These are phyloP conservation scores for Solanum paucissectum DNA, from an alignment of 257 asterid species.

Conservation along the genomic window DNA sequence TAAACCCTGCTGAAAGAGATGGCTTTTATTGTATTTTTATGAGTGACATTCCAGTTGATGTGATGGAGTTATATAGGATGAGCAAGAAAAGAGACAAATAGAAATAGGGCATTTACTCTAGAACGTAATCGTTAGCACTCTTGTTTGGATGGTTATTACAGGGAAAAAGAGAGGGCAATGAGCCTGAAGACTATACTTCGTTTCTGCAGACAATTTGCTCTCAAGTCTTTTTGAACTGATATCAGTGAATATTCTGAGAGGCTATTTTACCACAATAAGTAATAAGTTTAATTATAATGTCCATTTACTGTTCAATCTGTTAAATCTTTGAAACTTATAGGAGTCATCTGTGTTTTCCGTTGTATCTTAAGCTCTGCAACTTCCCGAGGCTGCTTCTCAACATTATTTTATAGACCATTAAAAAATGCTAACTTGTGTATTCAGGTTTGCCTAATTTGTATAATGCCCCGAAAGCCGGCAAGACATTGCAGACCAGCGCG, in stretches of 20 bases:
- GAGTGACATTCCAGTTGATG: not conserved
- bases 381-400: not conserved
- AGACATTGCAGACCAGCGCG: slow-evolving; percentile 14
- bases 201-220: too few species aligned
- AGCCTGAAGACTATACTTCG: not conserved
- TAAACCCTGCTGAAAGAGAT: not conserved
- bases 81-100: not conserved
- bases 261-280: not conserved
- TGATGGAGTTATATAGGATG: not conserved
- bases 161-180: not conserved
- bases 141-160: not conserved
- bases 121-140: not conserved
- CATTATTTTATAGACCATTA: not conserved
- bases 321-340: not conserved
- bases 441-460: slow-evolving; percentile 2
- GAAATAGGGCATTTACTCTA: not conserved
- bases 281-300: not conserved
- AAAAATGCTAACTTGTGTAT: not conserved
- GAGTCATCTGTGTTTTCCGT: not conserved
- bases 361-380: not conserved
- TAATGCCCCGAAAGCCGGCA: slow-evolving; percentile 48
- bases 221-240: not conserved
- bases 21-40: not conserved
- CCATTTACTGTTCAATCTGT: not conserved
- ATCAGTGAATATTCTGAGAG: not conserved